A percentile compares a stretch with the other conserved stretches of the same genome.
phyloP scores from a whole-genome alignment of 768 basidiomycete species.

The Candolleomyces eurysporus region DNA sequence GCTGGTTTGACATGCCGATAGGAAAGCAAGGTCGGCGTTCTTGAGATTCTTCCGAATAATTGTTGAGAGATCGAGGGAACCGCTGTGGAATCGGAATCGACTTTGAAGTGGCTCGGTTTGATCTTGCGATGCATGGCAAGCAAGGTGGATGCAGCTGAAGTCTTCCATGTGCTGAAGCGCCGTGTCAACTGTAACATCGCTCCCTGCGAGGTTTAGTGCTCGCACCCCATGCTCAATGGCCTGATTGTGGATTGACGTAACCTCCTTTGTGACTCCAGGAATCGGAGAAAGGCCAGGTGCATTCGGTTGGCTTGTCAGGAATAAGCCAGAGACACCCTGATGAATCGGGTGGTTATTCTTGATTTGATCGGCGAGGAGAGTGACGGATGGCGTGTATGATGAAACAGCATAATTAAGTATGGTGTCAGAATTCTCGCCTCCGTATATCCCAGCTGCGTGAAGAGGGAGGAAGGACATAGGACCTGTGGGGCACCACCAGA shows the following conservation, averaged over 20 bases:
- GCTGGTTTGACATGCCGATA: conserved; percentile 32
- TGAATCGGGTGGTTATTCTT: too few species aligned
- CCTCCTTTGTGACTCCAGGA: conserved; percentile 9
- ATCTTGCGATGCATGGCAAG: conserved; percentile 32
- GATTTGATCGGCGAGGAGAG: not conserved
- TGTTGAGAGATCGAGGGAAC: conserved; percentile 12
- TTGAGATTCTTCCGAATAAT: conserved; percentile 12
- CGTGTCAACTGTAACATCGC: conserved; percentile 10
- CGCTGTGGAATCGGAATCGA: conserved; percentile 19
- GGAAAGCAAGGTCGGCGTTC: conserved; percentile 29
- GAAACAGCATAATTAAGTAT: conserved; percentile 1
- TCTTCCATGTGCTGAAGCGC: conserved; percentile 12
- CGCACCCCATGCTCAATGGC: conserved; percentile 3
- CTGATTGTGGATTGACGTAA: not conserved
- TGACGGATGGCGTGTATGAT: conserved; percentile 6
- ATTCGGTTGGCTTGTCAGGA: conserved; percentile 4
- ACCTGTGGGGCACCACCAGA: conserved; percentile 9
- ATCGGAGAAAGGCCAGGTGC: conserved; percentile 2
- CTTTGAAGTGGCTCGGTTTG: conserved; percentile 20
- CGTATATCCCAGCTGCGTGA: conserved; percentile 5
- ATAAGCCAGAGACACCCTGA: not conserved
- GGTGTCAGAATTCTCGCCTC: not conserved
- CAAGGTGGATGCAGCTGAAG: conserved; percentile 26
- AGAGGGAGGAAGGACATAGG: conserved; percentile 4
- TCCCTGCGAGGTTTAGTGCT: conserved; percentile 17